Percentiles rank a stretch among this genome's conserved stretches.
phyloP scores from a whole-genome alignment of 495 filamentous ascomycete species.

The Corynascus novoguineensis region DNA sequence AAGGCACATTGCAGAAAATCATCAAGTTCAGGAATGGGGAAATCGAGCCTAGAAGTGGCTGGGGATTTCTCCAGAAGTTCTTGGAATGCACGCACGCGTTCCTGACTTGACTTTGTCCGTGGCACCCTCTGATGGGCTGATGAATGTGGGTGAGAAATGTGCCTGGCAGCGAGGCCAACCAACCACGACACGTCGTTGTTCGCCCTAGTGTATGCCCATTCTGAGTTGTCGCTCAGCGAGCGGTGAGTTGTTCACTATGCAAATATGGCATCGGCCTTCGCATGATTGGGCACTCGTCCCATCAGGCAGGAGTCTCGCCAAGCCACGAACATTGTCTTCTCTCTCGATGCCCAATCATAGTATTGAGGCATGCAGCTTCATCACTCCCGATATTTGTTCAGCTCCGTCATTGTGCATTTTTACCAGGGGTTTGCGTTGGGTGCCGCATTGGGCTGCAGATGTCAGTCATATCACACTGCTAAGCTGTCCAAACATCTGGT shows the following conservation, averaged over 20 bases:
- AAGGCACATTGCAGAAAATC: background rate
- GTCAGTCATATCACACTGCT: background rate
- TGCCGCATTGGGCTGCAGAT: slow-evolving; percentile 13
- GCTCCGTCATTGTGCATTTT: background rate
- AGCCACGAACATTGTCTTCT: slow-evolving; percentile 1
- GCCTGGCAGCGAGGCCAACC: slow-evolving; percentile 12
- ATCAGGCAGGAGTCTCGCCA: slow-evolving; percentile 15
- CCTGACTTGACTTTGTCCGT: slow-evolving; percentile 13
- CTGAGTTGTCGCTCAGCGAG: slow-evolving; percentile 4
- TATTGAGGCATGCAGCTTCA: background rate
- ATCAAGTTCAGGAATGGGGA: slow-evolving; percentile 13
- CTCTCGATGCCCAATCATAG: slow-evolving; percentile 11
- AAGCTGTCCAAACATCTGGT: slow-evolving; percentile 6
- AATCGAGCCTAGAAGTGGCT: background rate
- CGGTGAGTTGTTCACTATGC: slow-evolving; percentile 8
- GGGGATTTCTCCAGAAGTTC: background rate
- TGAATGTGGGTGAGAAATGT: background rate
- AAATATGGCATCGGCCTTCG: background rate
- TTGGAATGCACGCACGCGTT: background rate
- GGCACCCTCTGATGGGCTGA: slow-evolving; percentile 27
- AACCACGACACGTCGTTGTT: slow-evolving; percentile 12
- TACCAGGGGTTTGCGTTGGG: background rate
- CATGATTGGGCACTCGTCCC: slow-evolving; percentile 16
- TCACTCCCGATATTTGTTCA: background rate
- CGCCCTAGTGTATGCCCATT: background rate